phyloP scores from a whole-genome alignment of 805 yeast species.

The Kodamaea laetipori region DNA sequence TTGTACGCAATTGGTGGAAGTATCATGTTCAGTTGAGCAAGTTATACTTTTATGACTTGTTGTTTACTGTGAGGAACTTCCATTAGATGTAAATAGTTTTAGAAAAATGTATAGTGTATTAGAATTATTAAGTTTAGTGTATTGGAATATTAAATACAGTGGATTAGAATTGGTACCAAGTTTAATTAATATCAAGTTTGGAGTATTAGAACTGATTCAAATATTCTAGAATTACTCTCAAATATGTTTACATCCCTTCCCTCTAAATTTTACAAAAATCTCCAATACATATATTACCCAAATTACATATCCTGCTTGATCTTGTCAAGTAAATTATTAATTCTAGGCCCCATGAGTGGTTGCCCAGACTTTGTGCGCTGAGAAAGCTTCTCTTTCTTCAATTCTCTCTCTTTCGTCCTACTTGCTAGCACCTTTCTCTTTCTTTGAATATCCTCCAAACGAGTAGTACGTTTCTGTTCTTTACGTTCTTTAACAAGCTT shows the following conservation, averaged over 20 bases:
- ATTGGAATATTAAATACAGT: too few species aligned
- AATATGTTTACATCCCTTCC: too few species aligned
- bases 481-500: conserved; percentile 50
- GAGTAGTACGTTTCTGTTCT: conserved; percentile 40
- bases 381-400: conserved; percentile 42
- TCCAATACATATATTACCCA: too few species aligned
- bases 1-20: conserved; percentile 32
- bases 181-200: too few species aligned
- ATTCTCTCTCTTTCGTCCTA: conserved; percentile 43
- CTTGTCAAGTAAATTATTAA: conserved; percentile 73
- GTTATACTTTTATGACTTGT: conserved; percentile 36
- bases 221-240: too few species aligned
- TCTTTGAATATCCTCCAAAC: conserved; percentile 42
- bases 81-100: conserved; percentile 2
- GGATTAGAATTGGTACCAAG: too few species aligned
- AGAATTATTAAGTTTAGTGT: too few species aligned
- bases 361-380: conserved; percentile 75
- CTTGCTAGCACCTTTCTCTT: conserved; percentile 36
- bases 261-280: too few species aligned
- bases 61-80: conserved; percentile 20
- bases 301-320: conserved; percentile 53
- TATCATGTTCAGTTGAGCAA: conserved; percentile 35
- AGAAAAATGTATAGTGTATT: too few species aligned
- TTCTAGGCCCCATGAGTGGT: conserved; percentile 89
- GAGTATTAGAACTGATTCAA: too few species aligned